phyloP scores from a whole-genome alignment of 1,284 basidiomycete genomes.

The Sporisorium exsertum region DNA sequence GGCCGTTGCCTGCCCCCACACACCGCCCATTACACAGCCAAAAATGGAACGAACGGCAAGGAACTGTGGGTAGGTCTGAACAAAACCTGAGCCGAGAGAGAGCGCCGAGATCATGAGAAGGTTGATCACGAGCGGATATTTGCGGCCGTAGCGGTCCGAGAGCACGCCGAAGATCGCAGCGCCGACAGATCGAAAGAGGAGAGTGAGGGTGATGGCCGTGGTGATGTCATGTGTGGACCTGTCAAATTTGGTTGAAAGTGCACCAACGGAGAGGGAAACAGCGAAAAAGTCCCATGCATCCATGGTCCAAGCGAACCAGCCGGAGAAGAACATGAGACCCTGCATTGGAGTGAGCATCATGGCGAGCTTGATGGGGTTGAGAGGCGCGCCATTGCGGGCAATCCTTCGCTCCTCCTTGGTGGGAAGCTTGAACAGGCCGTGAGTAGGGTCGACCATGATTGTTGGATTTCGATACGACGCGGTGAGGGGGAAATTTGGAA shows the following conservation, averaged over 20 bases:
- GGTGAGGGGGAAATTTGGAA: neutral
- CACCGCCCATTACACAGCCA: constrained; percentile 76
- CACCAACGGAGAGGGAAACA: constrained; percentile 59
- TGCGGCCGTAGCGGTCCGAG: constrained; percentile 81
- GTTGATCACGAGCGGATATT: constrained; percentile 86
- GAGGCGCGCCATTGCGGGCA: constrained; percentile 57
- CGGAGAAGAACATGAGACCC: constrained; percentile 57
- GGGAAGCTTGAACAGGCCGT: constrained; percentile 65
- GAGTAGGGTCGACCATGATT: constrained; percentile 59
- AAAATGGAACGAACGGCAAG: constrained; percentile 71
- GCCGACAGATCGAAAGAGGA: constrained; percentile 88
- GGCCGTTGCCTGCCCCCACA: constrained; percentile 57
- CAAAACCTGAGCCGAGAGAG: constrained; percentile 78
- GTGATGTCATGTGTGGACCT: constrained; percentile 45
- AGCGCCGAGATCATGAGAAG: constrained; percentile 72
- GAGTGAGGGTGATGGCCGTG: constrained; percentile 87
- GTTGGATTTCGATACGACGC: neutral
- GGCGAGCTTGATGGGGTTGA: constrained; percentile 64
- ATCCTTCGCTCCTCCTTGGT: constrained; percentile 57
- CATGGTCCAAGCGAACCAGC: constrained; percentile 64
- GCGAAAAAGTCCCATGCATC: constrained; percentile 68
- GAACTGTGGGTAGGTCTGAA: constrained; percentile 72
- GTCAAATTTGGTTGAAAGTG: constrained; percentile 37
- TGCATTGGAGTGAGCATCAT: constrained; percentile 59
- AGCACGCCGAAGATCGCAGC: constrained; percentile 79